These are phyloP conservation scores for Chlorella sorokiniana DNA, from an alignment of 139 green algal species.

Conservation along the genomic window DNA sequence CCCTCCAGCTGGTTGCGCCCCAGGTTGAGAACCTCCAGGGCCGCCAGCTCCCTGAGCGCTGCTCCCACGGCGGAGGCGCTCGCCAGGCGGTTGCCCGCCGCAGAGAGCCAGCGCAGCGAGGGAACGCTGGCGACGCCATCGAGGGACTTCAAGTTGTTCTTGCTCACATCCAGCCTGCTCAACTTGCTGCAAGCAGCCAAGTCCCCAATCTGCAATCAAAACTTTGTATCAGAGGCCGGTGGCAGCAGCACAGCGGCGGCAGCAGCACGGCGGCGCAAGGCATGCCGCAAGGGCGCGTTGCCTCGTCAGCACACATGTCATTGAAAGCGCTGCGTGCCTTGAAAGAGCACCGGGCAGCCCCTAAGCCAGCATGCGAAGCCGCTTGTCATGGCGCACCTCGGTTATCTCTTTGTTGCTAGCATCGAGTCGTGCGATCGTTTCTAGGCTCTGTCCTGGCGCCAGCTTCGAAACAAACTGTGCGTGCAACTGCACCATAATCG, in stretches of 20 bases:
- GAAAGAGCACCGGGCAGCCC: too few relatives aligned
- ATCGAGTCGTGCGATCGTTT: constrained; percentile 2
- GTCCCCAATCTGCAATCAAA: constrained; percentile 28
- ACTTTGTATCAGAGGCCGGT: too few relatives aligned
- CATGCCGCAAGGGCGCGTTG: constrained; percentile 14
- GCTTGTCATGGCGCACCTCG: background rate
- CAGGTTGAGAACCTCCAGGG: constrained; percentile 47
- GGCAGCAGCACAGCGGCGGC: too few relatives aligned
- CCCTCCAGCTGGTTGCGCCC: constrained; percentile 37
- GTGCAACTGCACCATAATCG: constrained; percentile 1
- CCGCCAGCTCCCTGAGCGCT: constrained; percentile 7
- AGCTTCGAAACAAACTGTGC: background rate
- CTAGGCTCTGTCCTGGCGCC: background rate
- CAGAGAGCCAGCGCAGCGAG: constrained; percentile 40
- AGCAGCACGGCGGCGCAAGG: background rate
- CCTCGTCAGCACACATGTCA: too few relatives aligned
- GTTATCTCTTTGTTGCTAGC: constrained; percentile 10
- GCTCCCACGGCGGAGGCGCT: too few relatives aligned
- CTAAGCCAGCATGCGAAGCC: background rate
- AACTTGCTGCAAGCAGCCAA: constrained; percentile 28
- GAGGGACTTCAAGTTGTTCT: constrained; percentile 28
- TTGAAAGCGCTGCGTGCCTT: too few relatives aligned
- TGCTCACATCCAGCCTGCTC: constrained; percentile 31
- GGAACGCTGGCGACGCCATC: constrained; percentile 10
- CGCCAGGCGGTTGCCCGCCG: constrained; percentile 15